These are phyloP conservation scores for Saccharomyces hybrid DNA, from an alignment of 1,139 yeast species.

Conservation along the genomic window DNA sequence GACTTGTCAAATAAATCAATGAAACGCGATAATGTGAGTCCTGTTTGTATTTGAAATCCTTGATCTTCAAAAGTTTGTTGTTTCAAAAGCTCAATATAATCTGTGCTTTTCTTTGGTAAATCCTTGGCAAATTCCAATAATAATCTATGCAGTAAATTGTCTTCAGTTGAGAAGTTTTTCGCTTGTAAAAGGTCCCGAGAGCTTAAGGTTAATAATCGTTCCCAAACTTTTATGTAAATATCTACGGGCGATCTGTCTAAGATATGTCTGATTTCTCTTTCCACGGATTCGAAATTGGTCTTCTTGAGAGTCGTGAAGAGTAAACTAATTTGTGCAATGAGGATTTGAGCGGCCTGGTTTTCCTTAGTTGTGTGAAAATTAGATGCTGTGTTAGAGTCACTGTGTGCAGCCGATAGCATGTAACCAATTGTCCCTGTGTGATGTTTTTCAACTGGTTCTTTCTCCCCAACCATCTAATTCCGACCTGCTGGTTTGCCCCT, in stretches of 20 bases:
- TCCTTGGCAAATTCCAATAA: slow-evolving; percentile 14
- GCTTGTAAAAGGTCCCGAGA: slow-evolving; percentile 15
- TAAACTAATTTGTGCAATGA: slow-evolving; percentile 24
- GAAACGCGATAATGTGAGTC: slow-evolving; percentile 12
- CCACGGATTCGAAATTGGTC: slow-evolving; percentile 15
- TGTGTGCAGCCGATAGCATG: slow-evolving; percentile 20
- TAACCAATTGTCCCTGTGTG: slow-evolving; percentile 9
- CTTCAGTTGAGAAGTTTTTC: slow-evolving; percentile 10
- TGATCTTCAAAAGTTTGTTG: slow-evolving; percentile 13
- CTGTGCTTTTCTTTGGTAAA: slow-evolving; percentile 4
- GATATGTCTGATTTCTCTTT: slow-evolving; percentile 17
- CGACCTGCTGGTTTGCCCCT: slow-evolving; percentile 1
- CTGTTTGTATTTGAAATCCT: slow-evolving; percentile 14
- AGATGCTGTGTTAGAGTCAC: slow-evolving; percentile 3
- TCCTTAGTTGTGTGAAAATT: slow-evolving; percentile 11
- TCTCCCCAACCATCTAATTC: not conserved
- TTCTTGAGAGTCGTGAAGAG: slow-evolving; percentile 18
- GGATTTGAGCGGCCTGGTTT: slow-evolving; percentile 22
- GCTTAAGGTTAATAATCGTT: slow-evolving; percentile 18
- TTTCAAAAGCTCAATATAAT: slow-evolving; percentile 11
- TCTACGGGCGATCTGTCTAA: slow-evolving; percentile 17
- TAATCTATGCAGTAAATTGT: slow-evolving; percentile 18
- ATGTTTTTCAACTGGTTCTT: slow-evolving; percentile 1
- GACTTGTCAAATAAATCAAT: slow-evolving; percentile 11
- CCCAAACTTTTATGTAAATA: slow-evolving; percentile 24